These are phyloP conservation scores for Auricularia sp. DNA, from an alignment of 768 basidiomycete genomes.

Conservation along the genomic window DNA sequence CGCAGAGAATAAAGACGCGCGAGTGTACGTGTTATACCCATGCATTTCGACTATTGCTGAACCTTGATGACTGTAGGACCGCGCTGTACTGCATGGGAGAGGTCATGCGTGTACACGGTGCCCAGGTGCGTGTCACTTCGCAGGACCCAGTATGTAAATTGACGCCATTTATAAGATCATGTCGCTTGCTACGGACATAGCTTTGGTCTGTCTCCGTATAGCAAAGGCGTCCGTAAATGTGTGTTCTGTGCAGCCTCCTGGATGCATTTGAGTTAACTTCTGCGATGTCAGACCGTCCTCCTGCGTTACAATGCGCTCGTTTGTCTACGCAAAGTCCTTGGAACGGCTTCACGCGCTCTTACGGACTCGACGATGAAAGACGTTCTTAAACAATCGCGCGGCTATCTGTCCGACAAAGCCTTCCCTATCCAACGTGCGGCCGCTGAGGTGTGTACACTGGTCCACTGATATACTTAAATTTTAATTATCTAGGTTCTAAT, in stretches of 20 bases:
- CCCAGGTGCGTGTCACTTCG: slow-evolving; percentile 49
- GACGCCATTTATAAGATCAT: slow-evolving; percentile 51
- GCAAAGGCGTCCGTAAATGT: slow-evolving; percentile 61
- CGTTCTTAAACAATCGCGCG: slow-evolving; percentile 71
- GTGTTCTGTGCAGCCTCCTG: slow-evolving; percentile 18
- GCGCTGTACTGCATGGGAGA: slow-evolving; percentile 83
- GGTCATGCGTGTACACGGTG: slow-evolving; percentile 73
- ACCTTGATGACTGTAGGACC: slow-evolving; percentile 37
- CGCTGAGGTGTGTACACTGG: slow-evolving; percentile 44
- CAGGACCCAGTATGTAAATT: not conserved
- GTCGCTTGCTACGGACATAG: slow-evolving; percentile 88
- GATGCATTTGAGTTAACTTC: slow-evolving; percentile 1
- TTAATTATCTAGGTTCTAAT: slow-evolving; percentile 36
- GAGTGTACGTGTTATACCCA: slow-evolving; percentile 42
- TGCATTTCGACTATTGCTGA: not conserved
- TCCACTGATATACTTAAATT: slow-evolving; percentile 9
- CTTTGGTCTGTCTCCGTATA: slow-evolving; percentile 52
- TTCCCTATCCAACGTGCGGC: slow-evolving; percentile 78
- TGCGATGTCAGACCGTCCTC: slow-evolving; percentile 50
- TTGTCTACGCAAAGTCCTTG: slow-evolving; percentile 70
- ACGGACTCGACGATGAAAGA: slow-evolving; percentile 73
- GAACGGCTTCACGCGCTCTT: slow-evolving; percentile 71
- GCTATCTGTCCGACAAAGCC: slow-evolving; percentile 69
- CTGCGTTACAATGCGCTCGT: slow-evolving; percentile 73
- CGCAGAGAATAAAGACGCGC: slow-evolving; percentile 47